These are phyloP conservation scores for Fraxinus baroniana DNA, from an alignment of 305 asterid species.

Conservation along the genomic window DNA sequence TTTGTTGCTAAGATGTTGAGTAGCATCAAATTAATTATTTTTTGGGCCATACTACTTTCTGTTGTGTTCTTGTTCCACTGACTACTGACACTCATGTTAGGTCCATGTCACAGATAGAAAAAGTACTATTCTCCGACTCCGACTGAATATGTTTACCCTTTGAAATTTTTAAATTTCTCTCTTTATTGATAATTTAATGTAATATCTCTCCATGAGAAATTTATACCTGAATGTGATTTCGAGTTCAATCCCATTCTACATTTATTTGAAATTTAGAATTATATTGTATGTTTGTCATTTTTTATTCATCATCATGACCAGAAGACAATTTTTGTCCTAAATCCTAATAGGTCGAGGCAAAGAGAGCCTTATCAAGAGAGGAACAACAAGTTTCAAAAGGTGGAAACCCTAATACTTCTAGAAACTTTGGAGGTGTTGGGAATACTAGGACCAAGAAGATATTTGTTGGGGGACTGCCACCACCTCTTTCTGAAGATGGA, in stretches of 20 bases:
- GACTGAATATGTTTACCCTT: background rate
- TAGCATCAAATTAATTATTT: background rate
- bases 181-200: background rate
- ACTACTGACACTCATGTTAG: background rate
- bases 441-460: slow-evolving; percentile 17
- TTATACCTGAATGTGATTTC: background rate
- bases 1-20: background rate
- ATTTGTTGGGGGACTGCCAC: slow-evolving; percentile 34
- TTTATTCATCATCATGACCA: background rate
- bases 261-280: background rate
- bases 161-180: background rate
- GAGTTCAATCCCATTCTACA: background rate
- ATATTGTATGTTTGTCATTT: background rate
- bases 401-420: slow-evolving; percentile 38
- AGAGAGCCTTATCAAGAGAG: slow-evolving; percentile 57
- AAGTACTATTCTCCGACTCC: background rate
- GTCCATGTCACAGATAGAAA: background rate
- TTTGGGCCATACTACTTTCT: background rate
- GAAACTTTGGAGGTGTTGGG: slow-evolving; percentile 24
- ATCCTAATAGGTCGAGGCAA: slow-evolving; percentile 46
- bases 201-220: background rate
- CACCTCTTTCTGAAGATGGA: background rate
- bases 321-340: slow-evolving; percentile 2
- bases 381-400: slow-evolving; percentile 48
- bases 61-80: background rate